A percentile compares a stretch with the other conserved stretches of the same genome.
Evolutionary conservation across 805 yeast genomes (phyloP).

Genomic region (Trichomonascus vanleenenianus): DNA sequence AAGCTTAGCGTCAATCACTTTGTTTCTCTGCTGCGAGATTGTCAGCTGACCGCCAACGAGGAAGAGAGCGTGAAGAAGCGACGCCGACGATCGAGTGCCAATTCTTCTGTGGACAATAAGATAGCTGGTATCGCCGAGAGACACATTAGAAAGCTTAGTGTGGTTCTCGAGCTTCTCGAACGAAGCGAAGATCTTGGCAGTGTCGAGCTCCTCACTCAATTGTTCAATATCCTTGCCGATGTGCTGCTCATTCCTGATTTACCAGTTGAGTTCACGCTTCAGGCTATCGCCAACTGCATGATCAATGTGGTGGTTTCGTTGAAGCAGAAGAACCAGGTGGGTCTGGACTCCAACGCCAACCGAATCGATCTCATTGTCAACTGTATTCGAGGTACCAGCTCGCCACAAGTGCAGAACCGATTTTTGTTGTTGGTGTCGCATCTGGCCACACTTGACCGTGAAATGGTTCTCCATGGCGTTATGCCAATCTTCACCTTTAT

Average conservation of each 20-base stretch:
- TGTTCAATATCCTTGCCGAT: slow-evolving; percentile 34
- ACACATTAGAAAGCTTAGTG: slow-evolving; percentile 71
- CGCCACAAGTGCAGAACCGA: slow-evolving; percentile 93
- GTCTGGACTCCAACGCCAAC: slow-evolving; percentile 54
- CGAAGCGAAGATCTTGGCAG: slow-evolving; percentile 25
- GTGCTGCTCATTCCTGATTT: slow-evolving; percentile 60
- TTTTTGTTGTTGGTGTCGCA: slow-evolving; percentile 77
- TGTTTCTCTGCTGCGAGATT: slow-evolving; percentile 49
- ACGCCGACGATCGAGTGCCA: slow-evolving; percentile 61
- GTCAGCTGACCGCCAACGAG: slow-evolving; percentile 37
- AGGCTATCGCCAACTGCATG: slow-evolving; percentile 82
- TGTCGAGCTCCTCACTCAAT: slow-evolving; percentile 23
- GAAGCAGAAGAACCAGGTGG: slow-evolving; percentile 36
- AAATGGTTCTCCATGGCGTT: slow-evolving; percentile 84
- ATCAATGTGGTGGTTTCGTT: slow-evolving; percentile 49
- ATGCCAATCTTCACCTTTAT: slow-evolving; percentile 99
- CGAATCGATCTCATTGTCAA: slow-evolving; percentile 89
- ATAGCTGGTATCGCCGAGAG: slow-evolving; percentile 66
- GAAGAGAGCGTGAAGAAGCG: slow-evolving; percentile 46
- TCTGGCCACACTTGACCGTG: slow-evolving; percentile 83
- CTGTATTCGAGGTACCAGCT: slow-evolving; percentile 77
- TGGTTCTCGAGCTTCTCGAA: slow-evolving; percentile 74
- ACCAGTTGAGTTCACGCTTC: slow-evolving; percentile 88
- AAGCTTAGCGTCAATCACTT: slow-evolving; percentile 56
- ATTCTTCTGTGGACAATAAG: slow-evolving; percentile 55